phyloP scores from a whole-genome alignment of 2,329 filamentous ascomycete species.

The Periconia sp. region DNA sequence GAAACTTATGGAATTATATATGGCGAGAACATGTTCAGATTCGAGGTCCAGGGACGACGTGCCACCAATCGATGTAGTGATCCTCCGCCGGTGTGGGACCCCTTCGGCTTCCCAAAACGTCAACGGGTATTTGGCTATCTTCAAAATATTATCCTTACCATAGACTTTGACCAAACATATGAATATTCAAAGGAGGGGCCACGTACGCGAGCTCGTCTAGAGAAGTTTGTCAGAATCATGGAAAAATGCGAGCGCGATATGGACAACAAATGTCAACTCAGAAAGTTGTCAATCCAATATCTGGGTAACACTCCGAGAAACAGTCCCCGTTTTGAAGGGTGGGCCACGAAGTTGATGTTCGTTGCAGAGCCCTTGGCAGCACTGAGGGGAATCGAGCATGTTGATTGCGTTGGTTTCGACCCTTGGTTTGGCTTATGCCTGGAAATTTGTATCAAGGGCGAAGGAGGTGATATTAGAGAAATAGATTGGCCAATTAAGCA shows the following conservation, averaged over 20 bases:
- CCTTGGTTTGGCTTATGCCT: conserved; percentile 25
- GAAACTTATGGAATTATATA: conserved; percentile 18
- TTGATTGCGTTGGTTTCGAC: conserved; percentile 14
- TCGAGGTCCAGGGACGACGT: conserved; percentile 10
- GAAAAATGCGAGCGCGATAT: conserved; percentile 20
- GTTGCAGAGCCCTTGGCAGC: conserved; percentile 18
- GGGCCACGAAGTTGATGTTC: conserved; percentile 16
- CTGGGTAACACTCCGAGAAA: no score
- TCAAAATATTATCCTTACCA: conserved; percentile 15
- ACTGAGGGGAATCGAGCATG: conserved; percentile 19
- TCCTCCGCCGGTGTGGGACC: conserved; percentile 20
- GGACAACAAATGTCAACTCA: conserved; percentile 16
- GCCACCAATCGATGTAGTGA: conserved; percentile 12
- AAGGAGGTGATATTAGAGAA: conserved; percentile 16
- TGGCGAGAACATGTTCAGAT: conserved; percentile 21
- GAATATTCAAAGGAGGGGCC: conserved; percentile 11
- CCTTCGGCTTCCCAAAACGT: conserved; percentile 9
- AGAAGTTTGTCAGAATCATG: conserved; percentile 22
- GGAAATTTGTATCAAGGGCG: conserved; percentile 20
- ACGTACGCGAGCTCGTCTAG: conserved; percentile 19
- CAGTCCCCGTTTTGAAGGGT: not conserved
- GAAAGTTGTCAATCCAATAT: conserved; percentile 9
- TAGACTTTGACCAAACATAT: not conserved
- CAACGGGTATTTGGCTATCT: conserved; percentile 20
- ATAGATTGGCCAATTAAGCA: conserved; percentile 19